Percentiles rank a stretch among this genome's conserved stretches.
These are phyloP conservation scores for Sophora flavescens DNA, from an alignment of 306 rosid genomes.

Conservation along the genomic window DNA sequence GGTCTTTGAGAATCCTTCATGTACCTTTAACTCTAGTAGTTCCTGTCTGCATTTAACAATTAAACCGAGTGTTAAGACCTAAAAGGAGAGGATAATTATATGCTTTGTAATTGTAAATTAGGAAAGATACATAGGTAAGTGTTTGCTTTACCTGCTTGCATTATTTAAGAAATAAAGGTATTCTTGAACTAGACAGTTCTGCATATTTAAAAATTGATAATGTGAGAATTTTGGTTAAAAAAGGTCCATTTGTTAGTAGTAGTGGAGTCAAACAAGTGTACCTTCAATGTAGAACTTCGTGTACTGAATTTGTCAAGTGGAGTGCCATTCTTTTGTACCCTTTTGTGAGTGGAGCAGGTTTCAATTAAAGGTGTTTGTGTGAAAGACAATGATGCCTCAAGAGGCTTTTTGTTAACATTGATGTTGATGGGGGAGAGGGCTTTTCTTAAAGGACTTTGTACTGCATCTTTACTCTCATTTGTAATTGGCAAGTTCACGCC, in stretches of 20 bases:
- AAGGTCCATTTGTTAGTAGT: conserved; percentile 2
- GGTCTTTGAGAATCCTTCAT: conserved; percentile 17
- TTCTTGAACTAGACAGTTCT: conserved; percentile 75
- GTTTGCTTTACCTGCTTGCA: conserved; percentile 75
- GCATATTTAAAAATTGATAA: conserved; percentile 36
- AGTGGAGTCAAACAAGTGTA: conserved; percentile 37
- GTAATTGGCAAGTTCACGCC: conserved; percentile 39
- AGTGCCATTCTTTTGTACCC: conserved; percentile 52
- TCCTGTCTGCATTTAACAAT: conserved; percentile 72
- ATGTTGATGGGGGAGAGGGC: conserved; percentile 70
- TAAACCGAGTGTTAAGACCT: conserved; percentile 24
- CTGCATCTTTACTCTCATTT: conserved; percentile 45
- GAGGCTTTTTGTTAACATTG: conserved; percentile 48
- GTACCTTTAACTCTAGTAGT: conserved; percentile 79
- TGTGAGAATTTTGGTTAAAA: conserved; percentile 40
- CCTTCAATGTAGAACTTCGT: conserved; percentile 72
- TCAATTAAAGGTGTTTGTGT: conserved; percentile 52
- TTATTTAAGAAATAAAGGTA: conserved; percentile 81
- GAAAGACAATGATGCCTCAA: conserved; percentile 45
- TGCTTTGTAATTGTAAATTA: conserved; percentile 12
- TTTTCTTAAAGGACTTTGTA: conserved; percentile 64
- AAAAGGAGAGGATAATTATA: conserved; percentile 15
- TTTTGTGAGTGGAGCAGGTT: conserved; percentile 48
- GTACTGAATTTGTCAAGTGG: conserved; percentile 77
- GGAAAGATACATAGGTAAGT: not conserved